phyloP scores from a whole-genome alignment of 2,329 filamentous ascomycete genomes.

The Colletotrichum musicola region DNA sequence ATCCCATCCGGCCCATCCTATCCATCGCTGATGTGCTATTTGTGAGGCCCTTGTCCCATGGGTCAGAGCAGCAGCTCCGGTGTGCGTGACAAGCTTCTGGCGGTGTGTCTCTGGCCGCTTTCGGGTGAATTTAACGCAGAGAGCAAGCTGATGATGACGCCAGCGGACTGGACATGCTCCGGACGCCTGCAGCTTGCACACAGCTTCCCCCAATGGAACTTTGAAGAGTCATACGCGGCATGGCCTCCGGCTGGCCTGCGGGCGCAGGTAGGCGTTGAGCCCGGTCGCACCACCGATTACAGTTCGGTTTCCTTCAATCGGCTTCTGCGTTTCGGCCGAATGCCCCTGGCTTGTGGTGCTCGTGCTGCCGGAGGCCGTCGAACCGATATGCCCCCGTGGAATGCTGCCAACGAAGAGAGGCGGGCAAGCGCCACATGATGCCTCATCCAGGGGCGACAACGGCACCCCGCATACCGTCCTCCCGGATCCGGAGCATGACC shows the following conservation, averaged over 20 bases:
- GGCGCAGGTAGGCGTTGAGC: not conserved
- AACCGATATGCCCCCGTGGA: not conserved
- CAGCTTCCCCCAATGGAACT: not conserved
- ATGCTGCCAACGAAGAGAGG: not conserved
- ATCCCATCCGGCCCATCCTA: slow-evolving; percentile 1
- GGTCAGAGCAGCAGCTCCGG: no score
- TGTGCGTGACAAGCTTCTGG: not conserved
- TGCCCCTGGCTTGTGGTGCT: not conserved
- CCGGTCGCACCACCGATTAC: not conserved
- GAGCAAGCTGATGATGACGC: slow-evolving; percentile 34
- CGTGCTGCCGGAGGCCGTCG: not conserved
- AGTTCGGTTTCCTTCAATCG: not conserved
- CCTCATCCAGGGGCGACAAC: no score
- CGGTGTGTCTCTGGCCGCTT: slow-evolving; percentile 26
- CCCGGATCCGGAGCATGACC: not conserved
- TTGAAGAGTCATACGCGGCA: not conserved
- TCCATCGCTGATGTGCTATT: not conserved
- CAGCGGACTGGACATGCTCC: not conserved
- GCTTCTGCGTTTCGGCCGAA: not conserved
- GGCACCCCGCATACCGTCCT: no score
- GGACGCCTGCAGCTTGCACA: not conserved
- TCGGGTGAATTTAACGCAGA: slow-evolving; percentile 3
- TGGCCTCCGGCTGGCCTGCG: not conserved
- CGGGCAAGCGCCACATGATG: not conserved
- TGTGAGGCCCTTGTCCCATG: not conserved